phyloP scores from a whole-genome alignment of 129 eudicot genomes.

The Helichrysum umbraculigerum region DNA sequence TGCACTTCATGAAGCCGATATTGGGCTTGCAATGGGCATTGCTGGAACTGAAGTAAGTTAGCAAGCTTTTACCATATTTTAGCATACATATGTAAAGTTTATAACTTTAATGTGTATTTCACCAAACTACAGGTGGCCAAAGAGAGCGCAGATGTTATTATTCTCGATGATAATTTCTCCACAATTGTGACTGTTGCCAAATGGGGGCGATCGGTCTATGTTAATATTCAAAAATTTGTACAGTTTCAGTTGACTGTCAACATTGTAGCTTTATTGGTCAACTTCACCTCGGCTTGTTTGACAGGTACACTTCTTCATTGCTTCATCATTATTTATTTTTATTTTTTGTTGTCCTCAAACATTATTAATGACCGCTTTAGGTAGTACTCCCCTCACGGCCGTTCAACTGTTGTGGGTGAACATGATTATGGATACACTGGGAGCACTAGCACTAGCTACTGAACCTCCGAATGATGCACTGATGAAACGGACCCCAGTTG shows the following conservation, averaged over 20 bases:
- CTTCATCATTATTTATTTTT: not conserved
- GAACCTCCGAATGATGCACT: constrained; percentile 94
- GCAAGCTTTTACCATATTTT: constrained; percentile 10
- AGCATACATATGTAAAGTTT: not conserved
- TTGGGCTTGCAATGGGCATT: constrained; percentile 99
- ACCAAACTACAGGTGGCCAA: constrained; percentile 74
- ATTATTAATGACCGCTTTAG: constrained; percentile 37
- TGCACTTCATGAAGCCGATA: constrained; percentile 99
- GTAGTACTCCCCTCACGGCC: constrained; percentile 92
- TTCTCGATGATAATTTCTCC: constrained; percentile 95
- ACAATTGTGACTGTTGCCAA: constrained; percentile 91
- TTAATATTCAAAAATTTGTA: constrained; percentile 93
- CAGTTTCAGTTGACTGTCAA: constrained; percentile 97
- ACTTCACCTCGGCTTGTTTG: constrained; percentile 90
- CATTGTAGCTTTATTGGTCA: constrained; percentile 83
- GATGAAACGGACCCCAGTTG: constrained; percentile 87
- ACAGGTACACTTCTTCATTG: constrained; percentile 50
- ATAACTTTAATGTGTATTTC: not conserved
- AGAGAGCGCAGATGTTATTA: constrained; percentile 98
- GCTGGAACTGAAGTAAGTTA: constrained; percentile 93
- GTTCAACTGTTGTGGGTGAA: constrained; percentile 98
- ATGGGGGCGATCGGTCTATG: constrained; percentile 94
- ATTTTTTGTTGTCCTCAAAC: not conserved
- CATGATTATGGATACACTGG: constrained; percentile 98
- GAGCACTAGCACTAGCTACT: constrained; percentile 94